Conservation (phyloP, 306 rosid genomes). For the Herpetospermum pedunculosum region DNA sequence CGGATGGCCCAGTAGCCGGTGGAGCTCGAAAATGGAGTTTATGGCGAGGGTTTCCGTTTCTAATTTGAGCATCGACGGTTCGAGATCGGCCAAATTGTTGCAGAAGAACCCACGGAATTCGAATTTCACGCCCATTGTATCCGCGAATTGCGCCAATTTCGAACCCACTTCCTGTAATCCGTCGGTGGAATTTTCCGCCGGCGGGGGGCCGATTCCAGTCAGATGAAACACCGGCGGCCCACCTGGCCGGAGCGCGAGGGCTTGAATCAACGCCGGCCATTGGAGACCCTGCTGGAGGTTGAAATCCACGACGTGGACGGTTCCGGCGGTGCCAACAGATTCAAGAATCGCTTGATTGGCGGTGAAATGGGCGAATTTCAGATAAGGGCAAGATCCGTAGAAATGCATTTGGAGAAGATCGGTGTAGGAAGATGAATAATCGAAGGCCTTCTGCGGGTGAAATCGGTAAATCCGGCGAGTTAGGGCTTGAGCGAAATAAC, state of each 20-base stretch:
- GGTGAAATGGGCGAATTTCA: slow-evolving; percentile 85
- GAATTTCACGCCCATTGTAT: slow-evolving; percentile 47
- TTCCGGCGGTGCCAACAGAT: slow-evolving; percentile 37
- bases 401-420: slow-evolving; percentile 72
- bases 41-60: slow-evolving; percentile 50
- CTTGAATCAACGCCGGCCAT: slow-evolving; percentile 88
- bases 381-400: slow-evolving; percentile 66
- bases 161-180: slow-evolving; percentile 59
- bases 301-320: slow-evolving; percentile 80
- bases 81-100: slow-evolving; percentile 56
- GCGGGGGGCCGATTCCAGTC: slow-evolving; percentile 79
- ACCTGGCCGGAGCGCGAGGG: slow-evolving; percentile 60
- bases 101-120: slow-evolving; percentile 60
- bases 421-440: slow-evolving; percentile 25
- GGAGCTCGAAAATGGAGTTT: slow-evolving; percentile 71
- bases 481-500: slow-evolving; percentile 54
- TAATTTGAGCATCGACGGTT: slow-evolving; percentile 47
- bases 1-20: slow-evolving; percentile 42
- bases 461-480: slow-evolving; percentile 44
- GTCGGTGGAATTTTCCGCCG: slow-evolving; percentile 43
- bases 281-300: slow-evolving; percentile 79
- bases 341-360: slow-evolving; percentile 87
- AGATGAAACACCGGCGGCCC: slow-evolving; percentile 71
- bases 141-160: slow-evolving; percentile 63
- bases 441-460: slow-evolving; percentile 31